Evolutionary conservation across 345 rosid genomes (phyloP).

Genomic region (Microcos paniculata): DNA sequence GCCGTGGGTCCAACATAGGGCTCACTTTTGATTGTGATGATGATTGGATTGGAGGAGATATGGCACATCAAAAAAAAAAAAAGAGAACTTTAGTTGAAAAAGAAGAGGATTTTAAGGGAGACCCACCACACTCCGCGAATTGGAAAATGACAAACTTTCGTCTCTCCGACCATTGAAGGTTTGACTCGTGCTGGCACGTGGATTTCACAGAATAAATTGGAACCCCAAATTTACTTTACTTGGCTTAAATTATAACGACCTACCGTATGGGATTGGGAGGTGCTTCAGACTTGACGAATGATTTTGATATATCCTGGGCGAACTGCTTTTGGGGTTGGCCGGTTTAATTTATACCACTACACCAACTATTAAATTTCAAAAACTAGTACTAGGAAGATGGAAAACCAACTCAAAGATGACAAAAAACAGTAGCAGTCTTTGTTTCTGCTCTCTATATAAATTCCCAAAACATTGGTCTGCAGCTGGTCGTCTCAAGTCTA

Average conservation of each 20-base stretch:
- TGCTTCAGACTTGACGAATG: neutral
- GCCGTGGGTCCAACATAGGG: constrained; percentile 5
- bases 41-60: neutral
- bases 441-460: too few relatives aligned
- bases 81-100: neutral
- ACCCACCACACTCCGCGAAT: neutral
- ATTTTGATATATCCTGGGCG: too few relatives aligned
- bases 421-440: too few relatives aligned
- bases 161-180: neutral
- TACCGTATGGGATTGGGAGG: neutral
- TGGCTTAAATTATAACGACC: neutral
- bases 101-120: neutral
- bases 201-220: neutral
- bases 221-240: neutral
- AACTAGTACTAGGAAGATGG: too few relatives aligned
- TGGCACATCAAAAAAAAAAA: neutral
- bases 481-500: too few relatives aligned
- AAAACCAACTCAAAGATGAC: too few relatives aligned
- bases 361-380: too few relatives aligned
- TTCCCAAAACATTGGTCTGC: too few relatives aligned
- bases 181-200: neutral
- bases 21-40: neutral
- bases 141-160: neutral
- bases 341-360: too few relatives aligned
- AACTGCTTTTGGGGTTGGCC: too few relatives aligned